phyloP scores from a whole-genome alignment of 2,329 filamentous ascomycete species.

The Epichloe amarillans region DNA sequence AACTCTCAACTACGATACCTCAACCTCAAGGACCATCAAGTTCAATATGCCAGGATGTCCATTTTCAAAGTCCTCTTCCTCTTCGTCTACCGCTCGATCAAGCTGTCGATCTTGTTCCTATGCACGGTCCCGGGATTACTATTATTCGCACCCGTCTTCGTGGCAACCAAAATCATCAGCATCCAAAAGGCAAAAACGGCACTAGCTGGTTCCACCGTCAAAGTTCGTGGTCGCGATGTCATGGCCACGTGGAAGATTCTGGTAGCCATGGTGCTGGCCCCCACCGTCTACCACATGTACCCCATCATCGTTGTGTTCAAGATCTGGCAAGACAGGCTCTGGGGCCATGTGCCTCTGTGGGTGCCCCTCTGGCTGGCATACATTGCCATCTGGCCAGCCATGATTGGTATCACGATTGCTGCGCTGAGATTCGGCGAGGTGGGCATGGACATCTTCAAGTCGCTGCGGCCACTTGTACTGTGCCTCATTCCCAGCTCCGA shows the following conservation, averaged over 20 bases:
- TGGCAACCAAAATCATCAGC: slow-evolving; percentile 71
- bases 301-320: slow-evolving; percentile 60
- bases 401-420: slow-evolving; percentile 81
- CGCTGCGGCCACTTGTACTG: slow-evolving; percentile 72
- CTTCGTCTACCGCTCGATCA: slow-evolving; percentile 66
- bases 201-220: slow-evolving; percentile 73
- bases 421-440: slow-evolving; percentile 90
- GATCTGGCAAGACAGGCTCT: slow-evolving; percentile 69
- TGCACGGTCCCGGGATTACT: slow-evolving; percentile 76
- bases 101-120: slow-evolving; percentile 62
- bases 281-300: slow-evolving; percentile 72
- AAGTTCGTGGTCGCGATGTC: slow-evolving; percentile 76
- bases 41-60: slow-evolving; percentile 79
- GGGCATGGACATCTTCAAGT: slow-evolving; percentile 98
- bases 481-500: slow-evolving; percentile 74
- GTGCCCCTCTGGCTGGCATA: slow-evolving; percentile 70
- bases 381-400: slow-evolving; percentile 61
- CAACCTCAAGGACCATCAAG: slow-evolving; percentile 84
- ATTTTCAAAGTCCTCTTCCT: slow-evolving; percentile 61
- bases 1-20: slow-evolving; percentile 77
- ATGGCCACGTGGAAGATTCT: slow-evolving; percentile 92
- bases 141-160: slow-evolving; percentile 80
- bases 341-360: slow-evolving; percentile 68
- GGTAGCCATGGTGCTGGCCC: slow-evolving; percentile 73
- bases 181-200: slow-evolving; percentile 71